Percentiles rank a stretch among this genome's conserved stretches.
These are phyloP conservation scores for Ascoidea asiatica DNA, from an alignment of 805 yeast species.

Conservation along the genomic window DNA sequence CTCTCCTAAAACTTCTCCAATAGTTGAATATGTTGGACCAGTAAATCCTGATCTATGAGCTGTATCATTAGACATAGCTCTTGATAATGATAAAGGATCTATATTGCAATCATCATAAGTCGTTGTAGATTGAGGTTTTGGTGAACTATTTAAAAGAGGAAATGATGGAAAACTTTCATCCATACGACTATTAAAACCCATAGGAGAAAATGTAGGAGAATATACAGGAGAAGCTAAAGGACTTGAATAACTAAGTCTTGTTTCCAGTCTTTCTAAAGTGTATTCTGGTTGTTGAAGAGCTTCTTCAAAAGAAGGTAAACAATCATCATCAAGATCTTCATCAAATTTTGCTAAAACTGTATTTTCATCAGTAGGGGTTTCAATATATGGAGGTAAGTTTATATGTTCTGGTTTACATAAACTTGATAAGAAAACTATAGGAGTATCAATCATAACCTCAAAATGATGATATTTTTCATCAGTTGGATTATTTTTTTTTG, in stretches of 20 bases:
- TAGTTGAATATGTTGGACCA: no score
- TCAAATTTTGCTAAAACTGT: neutral
- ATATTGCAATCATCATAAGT: no score
- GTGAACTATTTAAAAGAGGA: no score
- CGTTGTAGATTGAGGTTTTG: no score
- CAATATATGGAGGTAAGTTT: slow-evolving; percentile 23
- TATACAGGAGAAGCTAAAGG: neutral
- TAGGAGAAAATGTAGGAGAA: no score
- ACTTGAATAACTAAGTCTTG: neutral
- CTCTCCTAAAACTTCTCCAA: no score
- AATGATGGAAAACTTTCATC: no score
- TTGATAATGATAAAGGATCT: no score
- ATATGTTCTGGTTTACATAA: slow-evolving; percentile 23
- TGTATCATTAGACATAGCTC: no score
- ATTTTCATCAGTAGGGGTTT: neutral
- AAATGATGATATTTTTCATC: slow-evolving; percentile 48
- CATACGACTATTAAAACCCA: no score
- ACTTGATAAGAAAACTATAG: slow-evolving; percentile 40
- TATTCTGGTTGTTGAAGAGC: slow-evolving; percentile 1
- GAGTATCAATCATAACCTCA: slow-evolving; percentile 73
- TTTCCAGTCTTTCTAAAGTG: neutral
- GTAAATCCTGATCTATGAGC: no score
- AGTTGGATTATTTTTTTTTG: slow-evolving; percentile 39
- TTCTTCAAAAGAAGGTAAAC: slow-evolving; percentile 7
- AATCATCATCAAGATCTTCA: neutral